Evolutionary conservation across 2,329 filamentous ascomycete species (phyloP).

Genomic region (Alternaria sp.): DNA sequence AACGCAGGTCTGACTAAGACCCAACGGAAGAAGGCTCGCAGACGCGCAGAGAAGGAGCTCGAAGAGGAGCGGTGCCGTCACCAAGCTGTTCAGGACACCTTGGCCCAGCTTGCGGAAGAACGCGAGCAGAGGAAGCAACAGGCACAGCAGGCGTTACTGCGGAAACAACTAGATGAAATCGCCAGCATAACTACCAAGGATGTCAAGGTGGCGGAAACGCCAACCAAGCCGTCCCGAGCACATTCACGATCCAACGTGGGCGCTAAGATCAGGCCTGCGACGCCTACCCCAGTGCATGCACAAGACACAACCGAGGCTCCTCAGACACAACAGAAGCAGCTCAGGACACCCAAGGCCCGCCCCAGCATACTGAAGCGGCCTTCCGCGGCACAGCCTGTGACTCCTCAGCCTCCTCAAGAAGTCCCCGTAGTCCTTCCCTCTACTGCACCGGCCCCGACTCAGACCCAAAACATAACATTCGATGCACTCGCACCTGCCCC

Average conservation of each 20-base stretch:
- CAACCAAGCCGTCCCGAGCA: constrained; percentile 7
- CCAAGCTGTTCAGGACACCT: constrained; percentile 13
- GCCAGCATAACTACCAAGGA: neutral
- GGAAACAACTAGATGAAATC: neutral
- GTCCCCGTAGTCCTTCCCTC: neutral
- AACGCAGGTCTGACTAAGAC: constrained; percentile 27
- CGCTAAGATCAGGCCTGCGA: constrained; percentile 34
- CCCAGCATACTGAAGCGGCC: constrained; percentile 14
- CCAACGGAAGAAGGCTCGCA: constrained; percentile 35
- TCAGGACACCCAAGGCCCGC: constrained; percentile 19
- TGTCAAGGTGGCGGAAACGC: neutral
- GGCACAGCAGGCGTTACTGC: neutral
- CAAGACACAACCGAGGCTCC: neutral
- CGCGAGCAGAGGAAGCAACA: constrained; percentile 5
- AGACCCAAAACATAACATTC: constrained; percentile 9
- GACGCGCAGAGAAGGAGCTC: constrained; percentile 29
- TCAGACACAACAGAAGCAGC: constrained; percentile 13
- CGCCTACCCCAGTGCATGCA: constrained; percentile 7
- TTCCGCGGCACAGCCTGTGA: constrained; percentile 11
- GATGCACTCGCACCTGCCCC: constrained; percentile 11
- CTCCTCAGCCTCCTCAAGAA: constrained; percentile 9
- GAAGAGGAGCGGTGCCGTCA: constrained; percentile 13
- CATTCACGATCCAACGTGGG: constrained; percentile 37
- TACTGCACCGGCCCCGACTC: neutral
- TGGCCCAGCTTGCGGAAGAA: constrained; percentile 11